Percentiles rank a stretch among this genome's conserved stretches.
Conservation (phyloP, 345 rosid species). For the Gossypium thurberi region DNA sequence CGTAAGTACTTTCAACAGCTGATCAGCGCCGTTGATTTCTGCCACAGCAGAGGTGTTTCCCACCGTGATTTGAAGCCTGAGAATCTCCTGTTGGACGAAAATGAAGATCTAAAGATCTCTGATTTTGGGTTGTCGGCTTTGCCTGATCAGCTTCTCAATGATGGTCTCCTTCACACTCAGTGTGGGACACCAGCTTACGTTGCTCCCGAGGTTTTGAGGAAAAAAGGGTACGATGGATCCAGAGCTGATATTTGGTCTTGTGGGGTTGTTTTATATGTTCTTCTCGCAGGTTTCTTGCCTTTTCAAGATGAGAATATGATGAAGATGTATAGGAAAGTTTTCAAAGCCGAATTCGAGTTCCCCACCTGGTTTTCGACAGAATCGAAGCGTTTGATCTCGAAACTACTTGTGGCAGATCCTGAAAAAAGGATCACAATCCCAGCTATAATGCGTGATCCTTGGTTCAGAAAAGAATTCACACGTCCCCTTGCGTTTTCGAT, state of each 20-base stretch:
- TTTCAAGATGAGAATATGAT: slow-evolving; percentile 66
- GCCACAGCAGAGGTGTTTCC: slow-evolving; percentile 75
- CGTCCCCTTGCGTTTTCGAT: slow-evolving; percentile 34
- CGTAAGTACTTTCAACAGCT: slow-evolving; percentile 71
- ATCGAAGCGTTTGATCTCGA: slow-evolving; percentile 42
- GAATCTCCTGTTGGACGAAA: slow-evolving; percentile 61
- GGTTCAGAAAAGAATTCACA: slow-evolving; percentile 57
- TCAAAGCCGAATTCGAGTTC: slow-evolving; percentile 49
- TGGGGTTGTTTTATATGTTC: slow-evolving; percentile 74
- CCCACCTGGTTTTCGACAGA: slow-evolving; percentile 60
- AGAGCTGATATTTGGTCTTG: slow-evolving; percentile 90
- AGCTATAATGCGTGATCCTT: slow-evolving; percentile 50
- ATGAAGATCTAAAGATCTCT: slow-evolving; percentile 61
- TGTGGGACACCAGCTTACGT: slow-evolving; percentile 89
- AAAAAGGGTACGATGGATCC: slow-evolving; percentile 83
- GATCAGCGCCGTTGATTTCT: slow-evolving; percentile 65
- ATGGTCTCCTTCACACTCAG: slow-evolving; percentile 71
- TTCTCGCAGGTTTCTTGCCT: slow-evolving; percentile 66
- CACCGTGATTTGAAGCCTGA: slow-evolving; percentile 91
- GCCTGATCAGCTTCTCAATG: slow-evolving; percentile 58
- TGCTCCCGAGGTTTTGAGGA: slow-evolving; percentile 84
- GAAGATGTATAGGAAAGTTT: slow-evolving; percentile 52
- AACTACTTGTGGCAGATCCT: slow-evolving; percentile 61
- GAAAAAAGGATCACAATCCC: slow-evolving; percentile 51
- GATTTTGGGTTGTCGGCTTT: slow-evolving; percentile 80